Base-by-base conservation (phyloP, 176 grass and related monocot genomes). In the Eragrostis nindensis region DNA sequence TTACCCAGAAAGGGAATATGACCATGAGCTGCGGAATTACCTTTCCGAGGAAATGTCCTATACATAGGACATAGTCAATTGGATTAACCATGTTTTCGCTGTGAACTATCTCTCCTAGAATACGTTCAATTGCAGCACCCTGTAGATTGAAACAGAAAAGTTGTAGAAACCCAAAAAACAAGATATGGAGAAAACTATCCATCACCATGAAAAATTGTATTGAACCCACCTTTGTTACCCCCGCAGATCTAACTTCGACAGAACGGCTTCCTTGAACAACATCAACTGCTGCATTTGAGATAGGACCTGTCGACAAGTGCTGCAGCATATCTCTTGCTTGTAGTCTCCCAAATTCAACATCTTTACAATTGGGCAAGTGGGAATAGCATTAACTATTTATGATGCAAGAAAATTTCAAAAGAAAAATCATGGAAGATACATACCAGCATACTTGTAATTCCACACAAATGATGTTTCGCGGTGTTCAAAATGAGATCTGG, bases 311-410 rank as follows among this genome's bases (percentile, higher is more conserved):
- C 95, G 92, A 98, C 80, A 98, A 80, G 66, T 98, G 95, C 68
- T 98, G 95, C 45, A 98, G 72, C 95, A 98, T 94, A 89, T 98
- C 95, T 89, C 95, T 92, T 80, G 95, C 95, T 87, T 98, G 95
- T 47, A 98, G 89, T 70, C 95, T 92, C 50, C 95, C 95, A 77
- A 98, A 98, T 72, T 98, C 95, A 55, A 98, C 89, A 87, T 98
- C 95, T 98, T 71, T 64, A 21, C 42, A 54, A 80, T n/a, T 73
- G 74, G 74, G 11, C 24, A 87, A 26, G 80, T 74, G 57, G 29
- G 75, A 82, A 66, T 69, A 63, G 26, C 53, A 66, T n/a, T 80
- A 43, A 32, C 77, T 19, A 50, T 73, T 74, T 59, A 81, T 38
- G 43, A 21, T 0, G 40, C 16, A 75, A 2, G 32, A 0, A 0